Evolutionary conservation across 2,329 filamentous ascomycete genomes (phyloP).

Genomic region (Hypoxylon sp.): DNA sequence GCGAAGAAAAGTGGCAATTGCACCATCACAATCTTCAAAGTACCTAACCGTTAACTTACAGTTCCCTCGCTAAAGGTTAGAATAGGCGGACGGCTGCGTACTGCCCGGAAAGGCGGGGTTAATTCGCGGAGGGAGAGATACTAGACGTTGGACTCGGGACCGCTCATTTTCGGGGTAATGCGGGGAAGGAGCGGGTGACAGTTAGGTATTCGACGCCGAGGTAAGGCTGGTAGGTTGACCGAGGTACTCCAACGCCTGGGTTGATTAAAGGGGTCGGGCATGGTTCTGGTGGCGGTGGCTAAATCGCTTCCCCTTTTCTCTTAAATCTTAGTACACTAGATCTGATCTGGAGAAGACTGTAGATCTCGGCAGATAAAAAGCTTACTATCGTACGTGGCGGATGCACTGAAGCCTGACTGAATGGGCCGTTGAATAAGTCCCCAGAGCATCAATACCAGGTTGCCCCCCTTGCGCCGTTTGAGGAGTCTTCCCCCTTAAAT

Average conservation of each 20-base stretch:
- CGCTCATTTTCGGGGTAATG: constrained; percentile 18
- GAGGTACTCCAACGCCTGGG: constrained; percentile 7
- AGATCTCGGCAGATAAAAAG: constrained; percentile 14
- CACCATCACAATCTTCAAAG: not conserved
- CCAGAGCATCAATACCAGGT: not conserved
- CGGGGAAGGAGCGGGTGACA: constrained; percentile 25
- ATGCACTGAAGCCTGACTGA: not conserved
- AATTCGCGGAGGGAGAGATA: constrained; percentile 15
- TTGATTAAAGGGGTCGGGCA: constrained; percentile 6
- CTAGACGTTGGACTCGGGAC: constrained; percentile 28
- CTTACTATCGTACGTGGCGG: constrained; percentile 3
- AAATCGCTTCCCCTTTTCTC: constrained; percentile 10
- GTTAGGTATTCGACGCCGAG: not conserved
- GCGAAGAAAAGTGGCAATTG: not conserved
- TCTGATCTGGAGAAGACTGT: constrained; percentile 13
- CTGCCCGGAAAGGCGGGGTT: constrained; percentile 26
- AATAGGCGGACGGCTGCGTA: not conserved
- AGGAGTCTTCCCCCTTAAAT: constrained; percentile 1
- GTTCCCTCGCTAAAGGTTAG: not conserved
- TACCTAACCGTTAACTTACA: not conserved
- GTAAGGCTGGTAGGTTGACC: constrained; percentile 1
- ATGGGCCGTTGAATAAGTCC: not conserved
- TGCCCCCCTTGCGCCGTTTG: constrained; percentile 6
- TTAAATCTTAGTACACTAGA: constrained; percentile 16
- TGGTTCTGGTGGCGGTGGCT: constrained; percentile 1